Base-by-base conservation (phyloP, 352 stramenopile species). In the Phytophthora meadii region DNA sequence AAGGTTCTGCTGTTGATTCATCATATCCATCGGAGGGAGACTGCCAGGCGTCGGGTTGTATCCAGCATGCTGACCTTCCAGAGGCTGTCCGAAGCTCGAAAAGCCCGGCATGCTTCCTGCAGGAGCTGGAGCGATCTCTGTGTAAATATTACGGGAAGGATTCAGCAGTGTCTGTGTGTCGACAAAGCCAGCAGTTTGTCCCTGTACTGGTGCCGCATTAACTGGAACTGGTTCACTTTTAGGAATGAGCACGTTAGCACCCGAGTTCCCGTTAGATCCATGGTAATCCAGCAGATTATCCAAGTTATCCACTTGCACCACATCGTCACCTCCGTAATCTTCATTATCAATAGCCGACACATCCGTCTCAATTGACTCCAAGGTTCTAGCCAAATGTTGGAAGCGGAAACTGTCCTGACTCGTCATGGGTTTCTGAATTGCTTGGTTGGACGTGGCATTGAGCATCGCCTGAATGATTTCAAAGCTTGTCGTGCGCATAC, bases 381-480 rank as follows among this genome's bases (percentile, higher is more conserved):
- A 68, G 17, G 82, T 89, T 36, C 85, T 81, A 12, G 84, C 87
- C 11, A 95, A 52, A 61, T 92, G 86, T 66, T 95, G 87, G 61
- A 95, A 95, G 15, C 87, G 82, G 68, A 95, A 95, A 49, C 83
- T 93, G 54, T 95, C 87, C 47, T 95, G 87, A 55, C 83, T 93
- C 15, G 81, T 93, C 87, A 95, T 95, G 44, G 87, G 87, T 56
- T 92, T 93, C 51, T 95, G 87, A 55, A 95, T 93, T 15, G 80
- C 84, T 49, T 90, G 78, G 63, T 95, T 95, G 34, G 83, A 92
- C 19, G 81, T 93, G 14, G 87, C 84, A 51, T 93, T 95, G 27
- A 95, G 79, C 79, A 95, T 95, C 25, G 84, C 85, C 67, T 95
- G 87, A 48, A 95, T 93, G 54, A 95, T 92, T 64, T 95, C 87